A percentile compares a stretch with the other conserved stretches of the same genome.
Evolutionary conservation across 345 rosid genomes (phyloP).

Genomic region (Eucalyptus sp.): DNA sequence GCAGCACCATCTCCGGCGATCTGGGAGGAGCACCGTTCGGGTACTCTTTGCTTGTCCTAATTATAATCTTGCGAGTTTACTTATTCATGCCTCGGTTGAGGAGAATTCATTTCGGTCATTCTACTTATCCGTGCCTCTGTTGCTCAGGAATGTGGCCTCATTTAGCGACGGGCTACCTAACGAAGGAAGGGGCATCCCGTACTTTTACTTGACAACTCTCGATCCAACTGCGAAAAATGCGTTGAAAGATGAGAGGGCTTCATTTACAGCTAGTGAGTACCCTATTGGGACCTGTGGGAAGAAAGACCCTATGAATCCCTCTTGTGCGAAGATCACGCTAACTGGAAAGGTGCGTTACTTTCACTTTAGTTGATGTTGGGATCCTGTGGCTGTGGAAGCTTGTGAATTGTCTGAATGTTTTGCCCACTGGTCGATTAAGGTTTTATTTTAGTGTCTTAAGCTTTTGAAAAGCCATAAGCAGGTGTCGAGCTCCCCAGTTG

Average conservation of each 20-base stretch:
- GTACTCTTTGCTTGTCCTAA: not conserved
- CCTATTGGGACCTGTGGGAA: slow-evolving; percentile 87
- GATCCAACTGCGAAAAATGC: slow-evolving; percentile 95
- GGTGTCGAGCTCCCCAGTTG: not conserved
- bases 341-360: slow-evolving; percentile 59
- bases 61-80: not conserved
- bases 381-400: not conserved
- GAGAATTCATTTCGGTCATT: not conserved
- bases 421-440: not conserved
- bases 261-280: slow-evolving; percentile 71
- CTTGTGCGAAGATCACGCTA: slow-evolving; percentile 84
- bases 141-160: slow-evolving; percentile 79
- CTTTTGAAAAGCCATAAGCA: not conserved
- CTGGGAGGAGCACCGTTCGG: slow-evolving; percentile 82
- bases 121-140: not conserved
- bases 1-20: slow-evolving; percentile 69
- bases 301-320: slow-evolving; percentile 80
- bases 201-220: slow-evolving; percentile 87
- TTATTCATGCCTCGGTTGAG: not conserved
- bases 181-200: slow-evolving; percentile 64
- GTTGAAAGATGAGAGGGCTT: slow-evolving; percentile 57
- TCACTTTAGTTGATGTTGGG: not conserved
- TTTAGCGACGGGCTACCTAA: slow-evolving; percentile 73
- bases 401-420: not conserved
- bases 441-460: not conserved